Conservation (phyloP, 441 rosid genomes). For the Isatis lusitanica region DNA sequence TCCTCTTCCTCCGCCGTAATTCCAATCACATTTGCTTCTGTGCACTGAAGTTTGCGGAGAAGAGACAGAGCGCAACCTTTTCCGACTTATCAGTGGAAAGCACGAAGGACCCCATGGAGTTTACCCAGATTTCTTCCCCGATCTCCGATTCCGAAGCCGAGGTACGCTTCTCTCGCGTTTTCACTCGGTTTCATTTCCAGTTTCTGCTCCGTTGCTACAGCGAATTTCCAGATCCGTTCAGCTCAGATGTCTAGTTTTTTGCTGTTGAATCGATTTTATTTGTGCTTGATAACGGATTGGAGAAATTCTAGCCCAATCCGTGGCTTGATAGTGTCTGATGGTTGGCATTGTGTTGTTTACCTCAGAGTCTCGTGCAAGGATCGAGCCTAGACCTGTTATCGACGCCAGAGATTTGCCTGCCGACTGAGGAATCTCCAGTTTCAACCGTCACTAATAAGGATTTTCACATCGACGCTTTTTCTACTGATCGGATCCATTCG, state of each 20-base stretch:
- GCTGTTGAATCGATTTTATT: background rate
- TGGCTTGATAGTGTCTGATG: background rate
- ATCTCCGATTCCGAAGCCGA: constrained; percentile 37
- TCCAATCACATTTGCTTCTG: constrained; percentile 12
- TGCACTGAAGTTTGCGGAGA: constrained; percentile 28
- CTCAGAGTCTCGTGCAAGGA: constrained; percentile 35
- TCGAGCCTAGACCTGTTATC: constrained; percentile 24
- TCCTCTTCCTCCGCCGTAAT: background rate
- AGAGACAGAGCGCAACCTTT: constrained; percentile 30
- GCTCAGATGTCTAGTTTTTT: background rate
- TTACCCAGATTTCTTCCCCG: constrained; percentile 8
- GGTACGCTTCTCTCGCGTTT: constrained; percentile 25
- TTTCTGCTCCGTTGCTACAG: background rate
- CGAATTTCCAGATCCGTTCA: background rate
- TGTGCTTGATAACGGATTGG: background rate
- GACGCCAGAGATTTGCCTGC: constrained; percentile 18
- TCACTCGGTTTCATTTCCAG: background rate
- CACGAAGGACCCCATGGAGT: constrained; percentile 19
- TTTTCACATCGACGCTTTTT: constrained; percentile 11
- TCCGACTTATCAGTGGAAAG: constrained; percentile 29
- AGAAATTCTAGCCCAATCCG: background rate
- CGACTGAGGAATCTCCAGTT: constrained; percentile 22
- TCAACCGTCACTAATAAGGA: constrained; percentile 22
- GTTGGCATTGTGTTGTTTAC: constrained; percentile 5
- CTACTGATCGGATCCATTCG: constrained; percentile 24